Conservation (phyloP, 768 basidiomycete species). For the Lyophyllum decastes region DNA sequence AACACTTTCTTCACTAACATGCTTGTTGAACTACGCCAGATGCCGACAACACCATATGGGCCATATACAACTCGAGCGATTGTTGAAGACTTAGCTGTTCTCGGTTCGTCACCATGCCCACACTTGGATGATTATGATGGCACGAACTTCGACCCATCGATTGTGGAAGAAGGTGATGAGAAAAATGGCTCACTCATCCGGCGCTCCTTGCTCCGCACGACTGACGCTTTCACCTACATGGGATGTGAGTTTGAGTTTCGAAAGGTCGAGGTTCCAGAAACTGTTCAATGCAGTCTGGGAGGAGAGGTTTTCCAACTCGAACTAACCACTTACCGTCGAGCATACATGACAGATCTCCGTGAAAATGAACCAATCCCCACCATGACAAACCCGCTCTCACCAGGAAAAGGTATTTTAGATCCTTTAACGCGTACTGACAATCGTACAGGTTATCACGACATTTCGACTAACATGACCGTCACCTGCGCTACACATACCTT, state of each 20-base stretch:
- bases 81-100: no score
- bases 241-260: slow-evolving; percentile 2
- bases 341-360: not conserved
- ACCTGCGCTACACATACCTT: slow-evolving; percentile 4
- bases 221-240: not conserved
- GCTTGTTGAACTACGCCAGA: no score
- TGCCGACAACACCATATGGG: no score
- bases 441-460: not conserved
- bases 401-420: not conserved
- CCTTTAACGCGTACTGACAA: not conserved
- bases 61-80: no score
- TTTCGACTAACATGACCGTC: not conserved
- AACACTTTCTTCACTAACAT: no score
- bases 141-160: no score
- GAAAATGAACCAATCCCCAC: not conserved
- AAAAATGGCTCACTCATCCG: not conserved
- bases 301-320: not conserved
- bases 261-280: not conserved
- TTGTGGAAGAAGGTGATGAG: no score
- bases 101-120: no score
- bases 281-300: not conserved
- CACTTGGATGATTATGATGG: no score
- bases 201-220: not conserved
- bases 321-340: not conserved
- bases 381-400: not conserved